Conservation (phyloP, 1,139 yeast genomes). For the Geotrichum aggregatum region DNA sequence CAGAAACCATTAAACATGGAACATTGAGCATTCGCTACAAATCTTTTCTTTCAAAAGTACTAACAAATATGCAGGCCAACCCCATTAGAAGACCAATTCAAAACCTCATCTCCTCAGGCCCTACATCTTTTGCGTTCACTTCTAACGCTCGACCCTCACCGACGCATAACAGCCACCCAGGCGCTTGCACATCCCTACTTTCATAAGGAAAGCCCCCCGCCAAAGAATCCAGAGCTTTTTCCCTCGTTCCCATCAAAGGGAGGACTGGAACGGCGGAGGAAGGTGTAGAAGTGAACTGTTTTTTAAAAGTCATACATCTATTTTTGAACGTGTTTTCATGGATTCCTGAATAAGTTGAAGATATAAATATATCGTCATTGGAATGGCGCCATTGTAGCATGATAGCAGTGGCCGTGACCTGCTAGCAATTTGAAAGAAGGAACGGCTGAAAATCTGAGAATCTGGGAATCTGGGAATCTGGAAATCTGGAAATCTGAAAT, state of each 20-base stretch:
- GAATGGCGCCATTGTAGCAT: too few relatives aligned
- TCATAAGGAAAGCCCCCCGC: conserved; percentile 58
- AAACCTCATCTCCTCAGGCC: conserved; percentile 49
- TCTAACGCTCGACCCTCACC: conserved; percentile 60
- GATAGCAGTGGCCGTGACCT: too few relatives aligned
- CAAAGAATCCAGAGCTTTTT: conserved; percentile 55
- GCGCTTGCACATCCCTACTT: conserved; percentile 69
- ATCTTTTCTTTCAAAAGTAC: too few relatives aligned
- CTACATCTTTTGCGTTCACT: conserved; percentile 60
- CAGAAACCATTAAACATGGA: too few relatives aligned
- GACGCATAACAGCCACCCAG: conserved; percentile 55
- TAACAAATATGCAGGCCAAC: conserved; percentile 8
- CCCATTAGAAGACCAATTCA: conserved; percentile 16
- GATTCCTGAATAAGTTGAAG: background rate
- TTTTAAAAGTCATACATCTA: background rate
- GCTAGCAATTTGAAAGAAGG: too few relatives aligned
- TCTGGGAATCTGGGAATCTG: too few relatives aligned
- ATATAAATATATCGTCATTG: background rate
- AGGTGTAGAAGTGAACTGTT: background rate
- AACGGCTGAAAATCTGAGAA: too few relatives aligned
- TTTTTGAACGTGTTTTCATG: background rate
- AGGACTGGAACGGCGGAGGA: conserved; percentile 11
- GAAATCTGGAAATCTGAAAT: too few relatives aligned
- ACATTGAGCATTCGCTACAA: too few relatives aligned
- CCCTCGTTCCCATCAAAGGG: conserved; percentile 30